Conservation (phyloP, 2,329 filamentous ascomycete species). For the Dactylellina haptotyla region DNA sequence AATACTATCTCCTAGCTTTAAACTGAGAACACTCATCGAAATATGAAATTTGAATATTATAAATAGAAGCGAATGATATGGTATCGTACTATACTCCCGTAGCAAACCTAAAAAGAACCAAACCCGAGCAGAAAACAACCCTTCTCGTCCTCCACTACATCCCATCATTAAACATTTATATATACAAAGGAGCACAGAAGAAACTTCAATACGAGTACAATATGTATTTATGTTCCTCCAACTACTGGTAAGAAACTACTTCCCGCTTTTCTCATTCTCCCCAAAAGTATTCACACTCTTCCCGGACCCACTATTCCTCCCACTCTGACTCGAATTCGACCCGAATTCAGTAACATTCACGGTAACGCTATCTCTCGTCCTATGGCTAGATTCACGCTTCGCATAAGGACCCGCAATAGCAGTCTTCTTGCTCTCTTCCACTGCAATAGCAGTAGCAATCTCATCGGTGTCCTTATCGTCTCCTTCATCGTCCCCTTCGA, state of each 20-base stretch:
- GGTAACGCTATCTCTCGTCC: constrained; percentile 18
- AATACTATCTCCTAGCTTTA: not conserved
- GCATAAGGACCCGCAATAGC: not conserved
- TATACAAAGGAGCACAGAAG: not conserved
- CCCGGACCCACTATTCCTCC: constrained; percentile 1
- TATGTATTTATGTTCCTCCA: constrained; percentile 12
- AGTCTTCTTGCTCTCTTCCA: constrained; percentile 22
- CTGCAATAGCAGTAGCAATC: constrained; percentile 27
- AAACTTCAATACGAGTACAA: not conserved
- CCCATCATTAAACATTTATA: not conserved
- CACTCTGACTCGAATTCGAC: constrained; percentile 6
- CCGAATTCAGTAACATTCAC: constrained; percentile 23
- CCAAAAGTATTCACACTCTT: constrained; percentile 15
- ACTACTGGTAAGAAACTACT: too few relatives aligned
- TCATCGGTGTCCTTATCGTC: constrained; percentile 44
- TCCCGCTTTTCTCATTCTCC: constrained; percentile 6
- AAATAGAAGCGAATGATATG: too few relatives aligned
- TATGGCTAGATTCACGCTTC: not conserved
- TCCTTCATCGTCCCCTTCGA: constrained; percentile 19
- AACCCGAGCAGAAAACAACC: not conserved
- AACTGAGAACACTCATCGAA: too few relatives aligned
- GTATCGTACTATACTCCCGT: not conserved
- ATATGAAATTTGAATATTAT: not conserved
- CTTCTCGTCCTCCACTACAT: not conserved
- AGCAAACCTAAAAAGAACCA: too few relatives aligned